Conservation (phyloP, 2,329 filamentous ascomycete species). For the Hymenotorrendiella dingleyae region DNA sequence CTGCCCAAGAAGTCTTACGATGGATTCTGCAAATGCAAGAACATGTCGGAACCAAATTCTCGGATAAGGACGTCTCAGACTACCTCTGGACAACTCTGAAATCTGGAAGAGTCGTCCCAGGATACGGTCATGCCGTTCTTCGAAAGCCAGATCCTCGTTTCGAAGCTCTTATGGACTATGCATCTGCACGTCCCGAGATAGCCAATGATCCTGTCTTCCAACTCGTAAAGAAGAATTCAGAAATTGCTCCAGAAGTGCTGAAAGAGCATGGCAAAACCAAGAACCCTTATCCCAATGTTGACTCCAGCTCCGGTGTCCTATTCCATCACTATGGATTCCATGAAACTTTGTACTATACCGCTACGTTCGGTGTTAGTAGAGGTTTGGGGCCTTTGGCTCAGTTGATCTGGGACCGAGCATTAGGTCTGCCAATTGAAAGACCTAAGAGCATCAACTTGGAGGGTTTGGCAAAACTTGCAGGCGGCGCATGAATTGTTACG, state of each 20-base stretch:
- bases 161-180: constrained; percentile 94
- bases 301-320: constrained; percentile 85
- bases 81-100: constrained; percentile 94
- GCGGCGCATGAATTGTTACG: constrained; percentile 24
- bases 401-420: constrained; percentile 89
- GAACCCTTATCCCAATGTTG: constrained; percentile 96
- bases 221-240: constrained; percentile 87
- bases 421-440: constrained; percentile 92
- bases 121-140: constrained; percentile 92
- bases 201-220: constrained; percentile 84
- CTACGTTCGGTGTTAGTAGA: constrained; percentile 62
- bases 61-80: constrained; percentile 73
- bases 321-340: constrained; percentile 99
- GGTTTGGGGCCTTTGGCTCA: constrained; percentile 85
- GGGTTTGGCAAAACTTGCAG: constrained; percentile 68
- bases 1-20: constrained; percentile 92
- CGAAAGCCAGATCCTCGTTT: constrained; percentile 97
- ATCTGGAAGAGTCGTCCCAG: constrained; percentile 84
- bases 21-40: constrained; percentile 98
- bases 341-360: constrained; percentile 91
- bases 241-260: constrained; percentile 83
- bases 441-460: constrained; percentile 96
- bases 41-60: constrained; percentile 70
- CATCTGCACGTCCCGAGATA: constrained; percentile 76
- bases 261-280: constrained; percentile 97